Evolutionary conservation across 208 protist species (phyloP).

Genomic region (Herpetomonas muscarum): DNA sequence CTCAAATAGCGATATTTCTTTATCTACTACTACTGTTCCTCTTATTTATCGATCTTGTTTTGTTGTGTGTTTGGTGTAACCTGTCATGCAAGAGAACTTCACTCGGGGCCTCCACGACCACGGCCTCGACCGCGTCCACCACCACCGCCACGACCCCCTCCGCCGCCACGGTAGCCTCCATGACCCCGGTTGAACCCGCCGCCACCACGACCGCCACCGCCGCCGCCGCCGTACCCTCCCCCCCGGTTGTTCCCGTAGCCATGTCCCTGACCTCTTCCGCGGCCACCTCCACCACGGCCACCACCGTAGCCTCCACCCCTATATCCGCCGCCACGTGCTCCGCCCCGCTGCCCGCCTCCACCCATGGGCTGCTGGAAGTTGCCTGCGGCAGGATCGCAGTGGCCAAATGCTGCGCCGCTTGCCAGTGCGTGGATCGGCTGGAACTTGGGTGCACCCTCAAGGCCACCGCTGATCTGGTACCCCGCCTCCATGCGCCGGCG

Average conservation of each 20-base stretch:
- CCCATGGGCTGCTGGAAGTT: neutral
- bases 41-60: no score
- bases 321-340: neutral
- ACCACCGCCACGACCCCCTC: conserved; percentile 4
- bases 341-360: neutral
- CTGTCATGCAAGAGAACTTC: no score
- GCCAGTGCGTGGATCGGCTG: conserved; percentile 36
- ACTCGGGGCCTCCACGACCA: neutral
- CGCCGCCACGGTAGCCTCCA: conserved; percentile 2
- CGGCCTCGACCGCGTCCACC: neutral
- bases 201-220: neutral
- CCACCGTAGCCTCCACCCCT: conserved; percentile 7
- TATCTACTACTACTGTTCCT: no score
- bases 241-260: neutral
- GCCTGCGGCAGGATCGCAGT: neutral
- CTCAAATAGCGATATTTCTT: no score
- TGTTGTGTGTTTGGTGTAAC: no score
- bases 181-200: neutral
- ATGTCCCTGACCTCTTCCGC: neutral
- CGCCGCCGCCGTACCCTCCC: neutral
- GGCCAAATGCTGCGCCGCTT: conserved; percentile 1
- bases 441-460: conserved; percentile 68
- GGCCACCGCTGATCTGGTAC: conserved; percentile 45
- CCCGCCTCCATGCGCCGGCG: conserved; percentile 41
- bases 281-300: conserved; percentile 1